Evolutionary conservation across 169 alveolate genomes (phyloP).

Genomic region (Cryptosporidium ryanae): DNA sequence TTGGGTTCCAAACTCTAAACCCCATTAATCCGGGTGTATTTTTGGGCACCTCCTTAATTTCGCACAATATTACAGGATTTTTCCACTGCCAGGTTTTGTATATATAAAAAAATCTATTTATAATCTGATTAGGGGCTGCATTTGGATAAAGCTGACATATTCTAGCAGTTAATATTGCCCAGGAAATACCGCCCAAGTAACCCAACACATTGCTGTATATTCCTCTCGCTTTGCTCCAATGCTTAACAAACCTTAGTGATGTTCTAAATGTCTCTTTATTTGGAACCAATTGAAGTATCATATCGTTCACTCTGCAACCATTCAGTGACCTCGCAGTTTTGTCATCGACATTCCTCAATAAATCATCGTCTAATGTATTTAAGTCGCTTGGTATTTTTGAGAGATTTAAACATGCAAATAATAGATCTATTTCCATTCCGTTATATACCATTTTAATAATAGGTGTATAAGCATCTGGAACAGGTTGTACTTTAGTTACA

Average conservation of each 20-base stretch:
- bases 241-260: slow-evolving; percentile 94
- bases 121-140: slow-evolving; percentile 90
- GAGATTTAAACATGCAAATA: slow-evolving; percentile 93
- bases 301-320: slow-evolving; percentile 96
- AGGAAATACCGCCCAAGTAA: slow-evolving; percentile 98
- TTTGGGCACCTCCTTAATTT: slow-evolving; percentile 85
- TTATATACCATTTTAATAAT: slow-evolving; percentile 92
- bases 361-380: slow-evolving; percentile 86
- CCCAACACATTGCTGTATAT: slow-evolving; percentile 94
- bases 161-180: slow-evolving; percentile 98
- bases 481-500: slow-evolving; percentile 92
- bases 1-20: slow-evolving; percentile 93
- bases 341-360: slow-evolving; percentile 86
- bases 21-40: slow-evolving; percentile 88
- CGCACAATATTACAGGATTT: slow-evolving; percentile 89
- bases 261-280: slow-evolving; percentile 90
- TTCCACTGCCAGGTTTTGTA: slow-evolving; percentile 91
- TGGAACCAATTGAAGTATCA: slow-evolving; percentile 93
- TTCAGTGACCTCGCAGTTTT: slow-evolving; percentile 89
- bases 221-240: slow-evolving; percentile 98
- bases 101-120: slow-evolving; percentile 93
- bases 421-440: slow-evolving; percentile 95
- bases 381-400: slow-evolving; percentile 80
- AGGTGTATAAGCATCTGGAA: slow-evolving; percentile 97
- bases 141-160: slow-evolving; percentile 96